Evolutionary conservation across 2,329 filamentous ascomycete genomes (phyloP).

Genomic region (Aspergillus ochraceus): DNA sequence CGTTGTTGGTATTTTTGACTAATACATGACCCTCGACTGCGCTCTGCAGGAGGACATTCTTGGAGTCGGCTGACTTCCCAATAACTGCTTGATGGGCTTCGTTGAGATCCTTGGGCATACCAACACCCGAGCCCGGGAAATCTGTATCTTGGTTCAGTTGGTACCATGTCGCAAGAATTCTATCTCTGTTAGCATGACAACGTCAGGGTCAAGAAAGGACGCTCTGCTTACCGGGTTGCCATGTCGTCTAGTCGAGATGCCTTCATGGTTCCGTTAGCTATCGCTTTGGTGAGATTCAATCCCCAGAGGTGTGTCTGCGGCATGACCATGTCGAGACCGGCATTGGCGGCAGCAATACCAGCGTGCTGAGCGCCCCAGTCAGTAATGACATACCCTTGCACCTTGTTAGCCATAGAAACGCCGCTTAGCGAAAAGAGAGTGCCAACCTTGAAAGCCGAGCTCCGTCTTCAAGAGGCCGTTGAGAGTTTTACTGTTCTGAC

Average conservation of each 20-base stretch:
- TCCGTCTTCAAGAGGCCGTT: constrained; percentile 78
- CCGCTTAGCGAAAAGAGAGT: not conserved
- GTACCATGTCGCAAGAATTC: constrained; percentile 51
- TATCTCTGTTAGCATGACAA: constrained; percentile 5
- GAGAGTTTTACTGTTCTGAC: constrained; percentile 74
- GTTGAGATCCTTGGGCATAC: constrained; percentile 21
- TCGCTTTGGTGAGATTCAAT: constrained; percentile 52
- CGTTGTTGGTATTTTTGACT: constrained; percentile 51
- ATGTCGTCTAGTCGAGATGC: constrained; percentile 59
- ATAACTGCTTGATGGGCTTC: constrained; percentile 34
- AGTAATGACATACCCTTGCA: constrained; percentile 70
- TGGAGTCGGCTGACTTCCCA: constrained; percentile 47
- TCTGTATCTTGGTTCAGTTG: constrained; percentile 19
- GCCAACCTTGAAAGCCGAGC: constrained; percentile 62
- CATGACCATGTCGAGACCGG: constrained; percentile 29
- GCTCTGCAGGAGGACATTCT: constrained; percentile 40
- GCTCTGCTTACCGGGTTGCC: constrained; percentile 43
- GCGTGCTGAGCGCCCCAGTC: constrained; percentile 78
- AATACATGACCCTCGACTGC: constrained; percentile 60
- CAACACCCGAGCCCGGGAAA: constrained; percentile 22
- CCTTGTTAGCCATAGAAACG: not conserved
- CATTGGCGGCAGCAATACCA: constrained; percentile 23
- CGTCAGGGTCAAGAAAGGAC: not conserved
- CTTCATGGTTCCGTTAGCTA: constrained; percentile 61
- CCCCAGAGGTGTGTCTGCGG: constrained; percentile 19